Evolutionary conservation across 306 rosid genomes (phyloP), one percentile per base, ranked within the genome.

Genomic region (Cajanus cajan): DNA sequence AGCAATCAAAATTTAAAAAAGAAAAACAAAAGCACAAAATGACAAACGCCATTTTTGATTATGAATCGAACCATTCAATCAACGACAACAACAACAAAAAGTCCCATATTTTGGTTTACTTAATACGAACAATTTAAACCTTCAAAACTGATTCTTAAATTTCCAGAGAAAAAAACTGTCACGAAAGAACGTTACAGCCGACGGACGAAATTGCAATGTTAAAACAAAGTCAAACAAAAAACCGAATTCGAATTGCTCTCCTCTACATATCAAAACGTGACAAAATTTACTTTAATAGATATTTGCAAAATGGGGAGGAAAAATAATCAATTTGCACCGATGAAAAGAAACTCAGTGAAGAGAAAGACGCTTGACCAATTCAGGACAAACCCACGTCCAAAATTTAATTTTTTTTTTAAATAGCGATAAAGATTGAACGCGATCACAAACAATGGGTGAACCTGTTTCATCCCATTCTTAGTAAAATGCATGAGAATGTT

Each of bases 21-120:
- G 69, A 59, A 81, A 66, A 68, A 73, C 1, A 33, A 88, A 43
- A 75, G 4, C 50, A 52, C 72, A 84, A 83, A 71, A 85, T 62
- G 87, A 86, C 80, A 83, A 85, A 69, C 33, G 39, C 76, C 63
- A 54, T 2, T 68, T 57, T 45, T 78, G 71, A 64, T 70, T 71
- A 65, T 73, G 63, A 45, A 74, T 79, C 71, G 63, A 52, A 75
- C 7, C 8, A 69, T 47, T 47, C 74, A 14, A 68, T 11, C 41
- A 15, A 68, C 34, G 12, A 37, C 0, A 4, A 66, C 4, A 34
- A 33, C 10, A 33, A 1, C 8, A 24, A 63, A 34, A n/a, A 15
- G 0, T 4, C 64, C 16, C 68, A 34, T 9, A 34, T 8, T 36
- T 5, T 36, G 69, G 48, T 36, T 64, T 5, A 40, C 2, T 4